These are phyloP conservation scores for Ustilago esculenta DNA, from an alignment of 1,284 basidiomycete genomes.

Conservation along the genomic window DNA sequence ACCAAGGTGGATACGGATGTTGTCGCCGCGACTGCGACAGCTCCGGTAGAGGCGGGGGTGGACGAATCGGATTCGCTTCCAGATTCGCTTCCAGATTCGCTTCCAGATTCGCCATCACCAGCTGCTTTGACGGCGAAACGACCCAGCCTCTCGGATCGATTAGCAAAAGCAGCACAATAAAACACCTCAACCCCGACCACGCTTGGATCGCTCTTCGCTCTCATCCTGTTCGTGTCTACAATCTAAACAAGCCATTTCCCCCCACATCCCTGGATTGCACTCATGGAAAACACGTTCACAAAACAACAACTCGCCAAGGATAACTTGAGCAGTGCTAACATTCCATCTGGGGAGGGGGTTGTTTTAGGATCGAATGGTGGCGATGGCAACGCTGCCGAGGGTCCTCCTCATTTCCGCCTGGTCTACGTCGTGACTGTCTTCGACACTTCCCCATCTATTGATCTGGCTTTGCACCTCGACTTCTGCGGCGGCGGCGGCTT, in stretches of 20 bases:
- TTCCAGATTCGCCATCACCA: neutral
- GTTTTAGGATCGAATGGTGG: constrained; percentile 19
- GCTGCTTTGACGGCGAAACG: neutral
- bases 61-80: too few species aligned
- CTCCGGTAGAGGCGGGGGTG: neutral
- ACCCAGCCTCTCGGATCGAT: constrained; percentile 24
- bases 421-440: constrained; percentile 84
- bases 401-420: constrained; percentile 90
- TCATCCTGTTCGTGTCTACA: too few species aligned
- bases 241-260: too few species aligned
- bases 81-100: too few species aligned
- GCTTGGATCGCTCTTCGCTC: neutral
- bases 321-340: too few species aligned
- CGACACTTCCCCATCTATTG: constrained; percentile 95
- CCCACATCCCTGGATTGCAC: too few species aligned
- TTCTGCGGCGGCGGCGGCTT: constrained; percentile 84
- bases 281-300: too few species aligned
- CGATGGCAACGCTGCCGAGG: constrained; percentile 70
- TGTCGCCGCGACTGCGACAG: constrained; percentile 8
- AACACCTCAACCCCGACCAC: too few species aligned
- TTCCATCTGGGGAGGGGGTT: too few species aligned
- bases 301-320: too few species aligned
- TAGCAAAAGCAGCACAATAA: constrained; percentile 31
- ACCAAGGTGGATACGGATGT: constrained; percentile 18
- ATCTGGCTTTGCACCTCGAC: constrained; percentile 97